phyloP scores from a whole-genome alignment of 139 green algal genomes.

The Desmodesmus armatus region DNA sequence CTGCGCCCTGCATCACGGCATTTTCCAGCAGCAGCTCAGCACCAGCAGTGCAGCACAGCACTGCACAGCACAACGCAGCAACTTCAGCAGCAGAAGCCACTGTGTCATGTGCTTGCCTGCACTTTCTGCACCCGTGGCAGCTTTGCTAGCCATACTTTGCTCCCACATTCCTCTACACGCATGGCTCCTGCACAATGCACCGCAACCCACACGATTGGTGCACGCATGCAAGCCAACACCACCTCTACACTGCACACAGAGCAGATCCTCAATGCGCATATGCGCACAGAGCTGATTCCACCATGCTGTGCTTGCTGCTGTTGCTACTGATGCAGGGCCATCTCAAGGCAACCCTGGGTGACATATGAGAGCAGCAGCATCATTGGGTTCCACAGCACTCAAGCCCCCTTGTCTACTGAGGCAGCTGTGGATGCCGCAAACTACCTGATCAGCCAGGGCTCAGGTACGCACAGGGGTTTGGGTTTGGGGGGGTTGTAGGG shows the following conservation, averaged over 20 bases:
- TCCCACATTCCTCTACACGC: not conserved
- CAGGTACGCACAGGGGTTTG: not conserved
- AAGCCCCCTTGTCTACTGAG: not conserved
- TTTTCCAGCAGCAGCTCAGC: no score
- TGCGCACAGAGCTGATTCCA: not conserved
- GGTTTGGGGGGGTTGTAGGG: not conserved
- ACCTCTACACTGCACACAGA: not conserved
- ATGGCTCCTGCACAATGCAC: not conserved
- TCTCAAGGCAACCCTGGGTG: not conserved
- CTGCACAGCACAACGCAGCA: no score
- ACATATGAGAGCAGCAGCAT: constrained; percentile 31
- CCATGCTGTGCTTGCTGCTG: not conserved
- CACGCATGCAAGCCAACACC: not conserved
- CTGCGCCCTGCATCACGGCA: no score
- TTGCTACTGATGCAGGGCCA: not conserved
- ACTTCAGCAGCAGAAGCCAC: no score
- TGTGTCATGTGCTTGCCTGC: no score
- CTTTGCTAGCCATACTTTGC: no score
- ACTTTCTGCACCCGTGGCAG: no score
- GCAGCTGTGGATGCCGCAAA: not conserved
- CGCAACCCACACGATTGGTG: not conserved
- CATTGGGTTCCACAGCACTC: not conserved
- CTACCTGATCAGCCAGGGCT: not conserved
- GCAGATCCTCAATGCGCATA: not conserved
- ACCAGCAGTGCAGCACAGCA: no score